These are phyloP conservation scores for Sugiyamaella marilandica DNA, from an alignment of 805 yeast genomes.

Conservation along the genomic window DNA sequence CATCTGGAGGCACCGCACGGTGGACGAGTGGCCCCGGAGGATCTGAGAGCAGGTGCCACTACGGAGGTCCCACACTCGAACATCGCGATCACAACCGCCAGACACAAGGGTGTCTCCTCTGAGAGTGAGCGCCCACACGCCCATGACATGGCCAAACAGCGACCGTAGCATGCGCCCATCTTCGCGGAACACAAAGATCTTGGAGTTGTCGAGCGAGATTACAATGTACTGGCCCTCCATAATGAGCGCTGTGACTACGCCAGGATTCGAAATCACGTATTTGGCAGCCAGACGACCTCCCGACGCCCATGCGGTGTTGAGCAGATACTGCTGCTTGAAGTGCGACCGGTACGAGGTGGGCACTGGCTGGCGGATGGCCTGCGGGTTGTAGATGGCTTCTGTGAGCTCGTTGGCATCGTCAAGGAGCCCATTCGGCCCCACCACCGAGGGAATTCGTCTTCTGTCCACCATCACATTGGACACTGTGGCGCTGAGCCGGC, in stretches of 20 bases:
- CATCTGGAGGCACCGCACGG: conserved; percentile 81
- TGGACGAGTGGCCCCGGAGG: conserved; percentile 84
- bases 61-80: conserved; percentile 89
- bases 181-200: conserved; percentile 38
- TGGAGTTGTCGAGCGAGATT: conserved; percentile 41
- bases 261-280: conserved; percentile 34
- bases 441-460: conserved; percentile 15
- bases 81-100: conserved; percentile 95
- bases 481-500: conserved; percentile 35
- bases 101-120: conserved; percentile 87
- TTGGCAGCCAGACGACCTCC: conserved; percentile 40
- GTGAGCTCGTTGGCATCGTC: conserved; percentile 12
- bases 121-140: conserved; percentile 94
- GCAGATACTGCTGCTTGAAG: conserved; percentile 38
- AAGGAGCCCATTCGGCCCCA: conserved; percentile 7
- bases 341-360: conserved; percentile 36
- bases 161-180: conserved; percentile 58
- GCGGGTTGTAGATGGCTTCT: conserved; percentile 14
- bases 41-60: conserved; percentile 84
- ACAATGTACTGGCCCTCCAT: conserved; percentile 36
- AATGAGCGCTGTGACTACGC: conserved; percentile 38
- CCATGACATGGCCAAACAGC: conserved; percentile 95
- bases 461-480: conserved; percentile 3
- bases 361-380: conserved; percentile 17
- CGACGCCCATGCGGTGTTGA: conserved; percentile 37